A percentile compares a stretch with the other conserved stretches of the same genome.
Evolutionary conservation across 192 early-diverging fungal species (phyloP).

Genomic region (Phlyctochytrium arcticum): DNA sequence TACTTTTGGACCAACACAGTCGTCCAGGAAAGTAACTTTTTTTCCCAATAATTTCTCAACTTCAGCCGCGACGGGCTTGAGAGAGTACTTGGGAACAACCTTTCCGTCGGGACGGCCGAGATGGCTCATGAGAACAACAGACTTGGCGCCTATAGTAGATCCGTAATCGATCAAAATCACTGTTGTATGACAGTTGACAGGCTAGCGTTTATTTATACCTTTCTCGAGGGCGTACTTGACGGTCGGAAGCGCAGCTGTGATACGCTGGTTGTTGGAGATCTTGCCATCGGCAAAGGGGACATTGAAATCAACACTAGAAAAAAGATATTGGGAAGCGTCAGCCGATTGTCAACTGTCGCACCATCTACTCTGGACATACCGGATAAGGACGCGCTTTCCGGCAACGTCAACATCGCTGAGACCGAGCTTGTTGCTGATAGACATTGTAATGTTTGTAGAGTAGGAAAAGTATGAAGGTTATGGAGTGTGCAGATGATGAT

Average conservation of each 20-base stretch:
- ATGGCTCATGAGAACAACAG: constrained; percentile 95
- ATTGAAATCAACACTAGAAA: constrained; percentile 93
- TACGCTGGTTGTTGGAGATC: constrained; percentile 97
- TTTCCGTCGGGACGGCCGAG: constrained; percentile 96
- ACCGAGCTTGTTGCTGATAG: constrained; percentile 68
- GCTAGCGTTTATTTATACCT: constrained; percentile 40
- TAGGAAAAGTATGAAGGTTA: too few relatives aligned
- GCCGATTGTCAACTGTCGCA: background rate
- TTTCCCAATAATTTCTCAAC: constrained; percentile 70
- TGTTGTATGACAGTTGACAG: background rate
- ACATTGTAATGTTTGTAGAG: too few relatives aligned
- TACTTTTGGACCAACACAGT: constrained; percentile 90
- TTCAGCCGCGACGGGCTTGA: constrained; percentile 86
- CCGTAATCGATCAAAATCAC: background rate
- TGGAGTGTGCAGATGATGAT: too few relatives aligned
- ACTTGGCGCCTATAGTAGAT: constrained; percentile 60
- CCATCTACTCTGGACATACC: constrained; percentile 41
- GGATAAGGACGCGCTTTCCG: constrained; percentile 87
- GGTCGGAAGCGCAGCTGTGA: constrained; percentile 90
- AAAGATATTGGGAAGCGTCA: too few relatives aligned
- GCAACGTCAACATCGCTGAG: constrained; percentile 81
- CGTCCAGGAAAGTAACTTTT: constrained; percentile 84
- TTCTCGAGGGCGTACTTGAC: constrained; percentile 86
- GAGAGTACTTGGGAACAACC: constrained; percentile 80
- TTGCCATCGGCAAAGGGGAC: constrained; percentile 90